Conservation (phyloP, 352 stramenopile species). For the Phytopythium delawarense region DNA sequence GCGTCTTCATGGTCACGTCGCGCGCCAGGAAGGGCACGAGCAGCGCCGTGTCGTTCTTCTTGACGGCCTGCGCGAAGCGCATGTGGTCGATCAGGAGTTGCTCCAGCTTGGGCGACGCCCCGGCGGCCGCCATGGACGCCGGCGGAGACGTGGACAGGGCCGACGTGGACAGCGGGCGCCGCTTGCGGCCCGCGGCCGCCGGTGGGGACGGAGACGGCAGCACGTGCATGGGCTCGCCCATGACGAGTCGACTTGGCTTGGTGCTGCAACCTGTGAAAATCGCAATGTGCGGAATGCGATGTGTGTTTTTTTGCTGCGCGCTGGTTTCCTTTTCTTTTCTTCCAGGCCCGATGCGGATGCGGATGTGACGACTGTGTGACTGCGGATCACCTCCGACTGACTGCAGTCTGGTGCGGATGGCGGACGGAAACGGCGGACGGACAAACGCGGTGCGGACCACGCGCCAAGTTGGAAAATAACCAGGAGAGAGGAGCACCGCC, state of each 20-base stretch:
- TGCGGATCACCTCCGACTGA: too few relatives aligned
- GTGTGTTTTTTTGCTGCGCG: too few relatives aligned
- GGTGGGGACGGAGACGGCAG: background rate
- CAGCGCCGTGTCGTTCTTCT: constrained; percentile 67
- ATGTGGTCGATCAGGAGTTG: constrained; percentile 54
- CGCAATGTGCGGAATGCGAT: too few relatives aligned
- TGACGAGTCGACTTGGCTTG: too few relatives aligned
- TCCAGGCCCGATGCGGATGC: too few relatives aligned
- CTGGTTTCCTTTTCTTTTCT: too few relatives aligned
- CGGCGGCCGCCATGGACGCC: background rate
- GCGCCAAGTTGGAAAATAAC: constrained; percentile 4
- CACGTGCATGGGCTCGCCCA: too few relatives aligned
- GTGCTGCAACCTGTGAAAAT: too few relatives aligned
- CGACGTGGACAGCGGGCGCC: background rate
- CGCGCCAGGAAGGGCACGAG: constrained; percentile 62
- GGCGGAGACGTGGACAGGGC: background rate
- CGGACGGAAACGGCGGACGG: background rate
- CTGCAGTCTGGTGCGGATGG: too few relatives aligned
- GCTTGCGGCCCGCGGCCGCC: background rate
- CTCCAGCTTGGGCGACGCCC: constrained; percentile 19
- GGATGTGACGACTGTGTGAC: too few relatives aligned
- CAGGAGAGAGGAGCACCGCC: background rate
- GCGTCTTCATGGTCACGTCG: constrained; percentile 45
- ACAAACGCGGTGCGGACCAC: background rate
- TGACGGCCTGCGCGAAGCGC: constrained; percentile 62